phyloP scores from a whole-genome alignment of 2,329 filamentous ascomycete genomes.

The Paecilomyces niveus region DNA sequence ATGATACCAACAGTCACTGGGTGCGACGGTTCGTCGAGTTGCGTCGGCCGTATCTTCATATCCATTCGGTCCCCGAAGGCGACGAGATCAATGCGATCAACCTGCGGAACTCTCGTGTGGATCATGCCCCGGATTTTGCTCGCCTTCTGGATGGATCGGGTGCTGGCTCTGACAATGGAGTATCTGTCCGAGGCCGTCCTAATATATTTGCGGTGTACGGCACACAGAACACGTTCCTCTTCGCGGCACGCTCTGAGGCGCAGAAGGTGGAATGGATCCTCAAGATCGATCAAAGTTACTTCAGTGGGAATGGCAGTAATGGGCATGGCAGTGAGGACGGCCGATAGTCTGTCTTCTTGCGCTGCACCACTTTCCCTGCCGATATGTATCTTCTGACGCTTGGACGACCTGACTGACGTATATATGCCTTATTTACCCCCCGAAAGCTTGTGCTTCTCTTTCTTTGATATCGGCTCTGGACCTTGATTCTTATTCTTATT shows the following conservation, averaged over 20 bases:
- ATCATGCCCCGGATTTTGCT: constrained; percentile 83
- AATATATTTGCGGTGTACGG: constrained; percentile 93
- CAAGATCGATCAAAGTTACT: constrained; percentile 79
- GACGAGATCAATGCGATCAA: constrained; percentile 89
- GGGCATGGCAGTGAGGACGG: constrained; percentile 14
- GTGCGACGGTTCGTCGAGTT: constrained; percentile 89
- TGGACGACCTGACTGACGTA: neutral
- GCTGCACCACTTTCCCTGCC: neutral
- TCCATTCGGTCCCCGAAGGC: constrained; percentile 76
- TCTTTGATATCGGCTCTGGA: neutral
- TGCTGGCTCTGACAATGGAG: constrained; percentile 25
- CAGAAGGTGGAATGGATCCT: constrained; percentile 98
- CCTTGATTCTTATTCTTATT: neutral
- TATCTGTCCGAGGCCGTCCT: constrained; percentile 42
- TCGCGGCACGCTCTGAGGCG: constrained; percentile 78
- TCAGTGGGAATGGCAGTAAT: constrained; percentile 32
- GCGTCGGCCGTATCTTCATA: constrained; percentile 81
- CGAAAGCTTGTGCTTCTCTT: neutral
- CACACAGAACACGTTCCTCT: constrained; percentile 89
- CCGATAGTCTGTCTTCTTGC: neutral
- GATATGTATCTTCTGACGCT: neutral
- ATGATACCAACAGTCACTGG: constrained; percentile 72
- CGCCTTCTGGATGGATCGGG: constrained; percentile 57
- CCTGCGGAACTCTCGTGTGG: constrained; percentile 80
- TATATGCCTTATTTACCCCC: neutral